Evolutionary conservation across 495 filamentous ascomycete species (phyloP).

Genomic region (Aspergillus indologenus): DNA sequence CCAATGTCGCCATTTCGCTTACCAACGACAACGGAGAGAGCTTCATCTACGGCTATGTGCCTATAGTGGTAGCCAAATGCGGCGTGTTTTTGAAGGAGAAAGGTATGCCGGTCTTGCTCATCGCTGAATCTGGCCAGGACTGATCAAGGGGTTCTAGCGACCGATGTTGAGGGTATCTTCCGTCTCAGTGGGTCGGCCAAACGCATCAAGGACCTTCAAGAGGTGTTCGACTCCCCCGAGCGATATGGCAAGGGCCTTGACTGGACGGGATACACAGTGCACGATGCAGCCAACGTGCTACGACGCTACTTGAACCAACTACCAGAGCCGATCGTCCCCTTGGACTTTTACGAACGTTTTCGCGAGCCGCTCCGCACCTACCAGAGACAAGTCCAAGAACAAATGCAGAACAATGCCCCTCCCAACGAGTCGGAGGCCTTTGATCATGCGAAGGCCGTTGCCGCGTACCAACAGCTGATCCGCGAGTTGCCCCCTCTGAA

Average conservation of each 20-base stretch:
- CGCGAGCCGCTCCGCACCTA: slow-evolving; percentile 78
- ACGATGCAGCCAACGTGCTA: slow-evolving; percentile 97
- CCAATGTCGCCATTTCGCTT: slow-evolving; percentile 96
- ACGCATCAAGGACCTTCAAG: slow-evolving; percentile 93
- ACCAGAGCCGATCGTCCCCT: slow-evolving; percentile 89
- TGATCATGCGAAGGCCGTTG: slow-evolving; percentile 72
- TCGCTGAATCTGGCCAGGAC: slow-evolving; percentile 1
- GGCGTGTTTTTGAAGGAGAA: slow-evolving; percentile 98
- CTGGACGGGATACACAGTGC: slow-evolving; percentile 97
- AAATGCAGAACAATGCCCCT: slow-evolving; percentile 41
- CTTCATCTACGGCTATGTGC: slow-evolving; percentile 98
- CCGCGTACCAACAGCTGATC: slow-evolving; percentile 82
- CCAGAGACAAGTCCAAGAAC: slow-evolving; percentile 61
- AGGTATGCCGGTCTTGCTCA: slow-evolving; percentile 55
- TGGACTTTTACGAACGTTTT: slow-evolving; percentile 90
- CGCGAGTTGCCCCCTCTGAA: slow-evolving; percentile 91
- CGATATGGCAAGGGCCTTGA: slow-evolving; percentile 95
- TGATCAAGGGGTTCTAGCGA: slow-evolving; percentile 56
- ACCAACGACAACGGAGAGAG: slow-evolving; percentile 86
- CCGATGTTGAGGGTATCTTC: slow-evolving; percentile 95
- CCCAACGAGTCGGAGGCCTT: slow-evolving; percentile 51
- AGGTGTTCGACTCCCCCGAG: slow-evolving; percentile 89
- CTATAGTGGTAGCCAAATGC: slow-evolving; percentile 98
- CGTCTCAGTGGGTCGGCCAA: slow-evolving; percentile 95
- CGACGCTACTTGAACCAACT: slow-evolving; percentile 93